Evolutionary conservation across 2,329 filamentous ascomycete genomes (phyloP), one percentile per base, ranked within the genome.

Genomic region (Alternaria hordeiaustralica): DNA sequence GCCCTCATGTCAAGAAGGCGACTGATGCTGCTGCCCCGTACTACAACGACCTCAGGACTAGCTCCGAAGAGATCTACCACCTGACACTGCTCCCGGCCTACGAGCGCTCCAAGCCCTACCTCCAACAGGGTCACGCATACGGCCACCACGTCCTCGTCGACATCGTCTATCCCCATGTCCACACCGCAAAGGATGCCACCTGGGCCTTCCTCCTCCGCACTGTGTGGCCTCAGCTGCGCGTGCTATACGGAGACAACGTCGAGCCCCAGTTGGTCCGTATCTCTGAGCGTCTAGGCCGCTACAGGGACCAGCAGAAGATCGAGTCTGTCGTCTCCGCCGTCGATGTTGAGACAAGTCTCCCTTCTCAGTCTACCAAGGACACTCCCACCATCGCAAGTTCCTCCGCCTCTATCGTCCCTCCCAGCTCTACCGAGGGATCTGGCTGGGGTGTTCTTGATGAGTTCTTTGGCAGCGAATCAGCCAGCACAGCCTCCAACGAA

Each of bases 251-350:
- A 11, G 90, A 97, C 75, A 97, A 97, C 72, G 94, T 99, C 4
- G 94, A 98, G 82, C 96, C 96, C 13, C 96, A 99, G 80, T 86
- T 99, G 13, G 88, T 95, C 60, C 93, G 94, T 73, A 98, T 99
- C 73, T 92, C 93, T 12, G 92, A 97, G 82, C 90, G 94, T 49
- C 87, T 99, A 11, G 94, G 94, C 44, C 86, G 91, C 51, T 92
- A 94, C 80, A 89, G 85, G 68, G 86, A 87, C 71, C 88, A 88
- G 20, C 88, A 87, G 76, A 89, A 88, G 70, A 71, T 91, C 21
- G 85, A 89, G 69, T 85, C 87, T 36, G 86, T 84, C 18, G 81
- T 87, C 45, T 85, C 88, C 51, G 85, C 87, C 46, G 79, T 84
- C 56, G 86, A 88, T 13, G 71, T 70, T 15, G 65, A 78, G 53